Evolutionary conservation across 2,329 filamentous ascomycete species (phyloP).

Genomic region (Sodiomyces alkalinus): DNA sequence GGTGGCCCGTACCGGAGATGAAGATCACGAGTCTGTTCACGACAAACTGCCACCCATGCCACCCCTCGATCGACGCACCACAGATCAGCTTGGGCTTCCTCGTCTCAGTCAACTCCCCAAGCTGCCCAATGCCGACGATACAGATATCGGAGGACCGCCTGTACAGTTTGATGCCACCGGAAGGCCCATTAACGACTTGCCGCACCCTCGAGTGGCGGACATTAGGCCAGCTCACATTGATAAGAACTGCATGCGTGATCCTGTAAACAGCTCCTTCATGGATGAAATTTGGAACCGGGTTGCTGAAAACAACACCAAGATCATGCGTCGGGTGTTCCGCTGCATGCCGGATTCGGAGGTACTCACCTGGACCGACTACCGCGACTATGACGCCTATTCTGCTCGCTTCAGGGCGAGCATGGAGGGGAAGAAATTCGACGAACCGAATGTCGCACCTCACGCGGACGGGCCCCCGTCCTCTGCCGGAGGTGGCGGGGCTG

Average conservation of each 20-base stretch:
- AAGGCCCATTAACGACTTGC: slow-evolving; percentile 24
- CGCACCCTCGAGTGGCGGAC: slow-evolving; percentile 46
- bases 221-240: slow-evolving; percentile 61
- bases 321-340: slow-evolving; percentile 86
- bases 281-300: slow-evolving; percentile 77
- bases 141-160: slow-evolving; percentile 67
- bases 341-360: slow-evolving; percentile 97
- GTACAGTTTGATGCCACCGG: slow-evolving; percentile 37
- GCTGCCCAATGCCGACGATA: slow-evolving; percentile 58
- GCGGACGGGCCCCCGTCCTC: slow-evolving; percentile 8
- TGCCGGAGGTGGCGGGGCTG: slow-evolving; percentile 19
- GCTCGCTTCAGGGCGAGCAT: slow-evolving; percentile 60
- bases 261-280: slow-evolving; percentile 67
- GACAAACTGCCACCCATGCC: slow-evolving; percentile 44
- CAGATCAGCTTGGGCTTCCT: slow-evolving; percentile 51
- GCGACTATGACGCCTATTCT: slow-evolving; percentile 64
- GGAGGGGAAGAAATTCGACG: slow-evolving; percentile 37
- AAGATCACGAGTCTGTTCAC: slow-evolving; percentile 18
- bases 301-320: slow-evolving; percentile 87
- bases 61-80: slow-evolving; percentile 41
- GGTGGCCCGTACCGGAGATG: slow-evolving; percentile 6
- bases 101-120: slow-evolving; percentile 55
- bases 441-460: slow-evolving; percentile 25
- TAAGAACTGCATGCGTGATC: slow-evolving; percentile 90
- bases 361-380: slow-evolving; percentile 84